Base-by-base conservation (phyloP, 768 basidiomycete species). In the Tubosaeta sp. region DNA sequence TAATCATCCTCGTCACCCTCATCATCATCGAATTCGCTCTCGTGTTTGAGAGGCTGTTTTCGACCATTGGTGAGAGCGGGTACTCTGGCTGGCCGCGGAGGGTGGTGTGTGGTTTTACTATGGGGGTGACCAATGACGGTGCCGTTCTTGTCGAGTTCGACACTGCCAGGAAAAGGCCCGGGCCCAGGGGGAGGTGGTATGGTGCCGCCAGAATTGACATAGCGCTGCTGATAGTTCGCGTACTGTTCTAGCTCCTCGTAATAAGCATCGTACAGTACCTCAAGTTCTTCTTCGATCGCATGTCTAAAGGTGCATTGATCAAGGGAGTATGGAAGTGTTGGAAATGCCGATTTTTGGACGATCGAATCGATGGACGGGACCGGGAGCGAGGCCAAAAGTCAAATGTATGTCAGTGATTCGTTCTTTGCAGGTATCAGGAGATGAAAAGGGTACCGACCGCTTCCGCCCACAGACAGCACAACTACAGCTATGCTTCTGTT, bases 181-280 rank as follows among this genome's bases (percentile, higher is more conserved):
- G 97, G 95, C 13, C 95, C 95, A 42, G 88, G 91, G 31, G 95
- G 95, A 49, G 93, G 91, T 59, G 93, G 85, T 63, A 94, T 79
- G 37, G 85, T 89, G 57, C 92, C 88, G 64, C 91, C 88, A 59
- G 90, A 93, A 63, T 84, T 84, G 64, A 91, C 88, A 76, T 93
- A 94, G 74, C 86, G 91, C 82, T 93, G 90, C 81, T 95, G 92
- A 77, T 91, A 89, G 75, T 91, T 89, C 73, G 95, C 97, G 83
- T 98, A 98, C 77, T 89, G 86, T 81, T 97, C 92, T 79, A 99
- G 87, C 81, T 98, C 95, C 72, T 97, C 92, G 84, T 97, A 98
- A 83, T 98, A 99, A 78, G 95, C 94, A 82, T 97, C 95, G 83
- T 99, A 99, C 76, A 98, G 86, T 77, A 94, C 91, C 80, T 98